A percentile compares a stretch with the other conserved stretches of the same genome.
These are phyloP conservation scores for Ogataea polymorpha DNA, from an alignment of 805 yeast species.

Conservation along the genomic window DNA sequence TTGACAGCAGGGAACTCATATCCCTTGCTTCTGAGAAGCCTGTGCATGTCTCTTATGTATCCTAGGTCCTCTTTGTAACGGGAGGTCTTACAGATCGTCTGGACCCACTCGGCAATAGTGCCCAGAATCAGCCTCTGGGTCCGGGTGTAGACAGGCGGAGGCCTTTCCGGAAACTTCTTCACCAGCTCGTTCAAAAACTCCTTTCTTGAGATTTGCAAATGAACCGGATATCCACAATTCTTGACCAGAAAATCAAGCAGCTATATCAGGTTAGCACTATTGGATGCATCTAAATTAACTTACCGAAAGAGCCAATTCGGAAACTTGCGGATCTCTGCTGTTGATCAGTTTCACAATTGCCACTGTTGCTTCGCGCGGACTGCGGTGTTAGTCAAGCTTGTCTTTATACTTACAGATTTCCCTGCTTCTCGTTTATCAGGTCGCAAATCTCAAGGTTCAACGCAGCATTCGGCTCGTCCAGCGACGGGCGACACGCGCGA, in stretches of 20 bases:
- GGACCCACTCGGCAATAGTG: conserved; percentile 96
- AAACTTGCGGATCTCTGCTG: conserved; percentile 78
- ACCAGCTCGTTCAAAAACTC: conserved; percentile 93
- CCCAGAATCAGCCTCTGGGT: conserved; percentile 83
- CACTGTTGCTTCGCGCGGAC: conserved; percentile 87
- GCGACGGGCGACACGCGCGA: conserved; percentile 83
- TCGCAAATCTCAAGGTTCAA: conserved; percentile 92
- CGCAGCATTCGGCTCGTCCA: conserved; percentile 83
- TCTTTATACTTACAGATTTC: conserved; percentile 42
- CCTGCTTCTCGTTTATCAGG: conserved; percentile 88
- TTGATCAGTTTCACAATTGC: conserved; percentile 80
- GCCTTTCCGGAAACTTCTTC: conserved; percentile 89
- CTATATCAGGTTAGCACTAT: conserved; percentile 4
- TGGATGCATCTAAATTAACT: conserved; percentile 2
- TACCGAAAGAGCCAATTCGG: conserved; percentile 65
- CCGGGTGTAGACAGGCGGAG: conserved; percentile 79
- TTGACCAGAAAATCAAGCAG: conserved; percentile 86
- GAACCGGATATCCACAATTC: conserved; percentile 97
- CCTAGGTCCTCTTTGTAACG: conserved; percentile 89
- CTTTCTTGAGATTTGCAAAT: conserved; percentile 89
- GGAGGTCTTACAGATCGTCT: conserved; percentile 86
- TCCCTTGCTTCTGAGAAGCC: conserved; percentile 84
- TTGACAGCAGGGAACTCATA: conserved; percentile 90
- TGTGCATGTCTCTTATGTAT: conserved; percentile 92
- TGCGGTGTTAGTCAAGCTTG: conserved; percentile 14